These are phyloP conservation scores for Cyamopsis tetragonoloba DNA, from an alignment of 306 rosid genomes.

Conservation along the genomic window DNA sequence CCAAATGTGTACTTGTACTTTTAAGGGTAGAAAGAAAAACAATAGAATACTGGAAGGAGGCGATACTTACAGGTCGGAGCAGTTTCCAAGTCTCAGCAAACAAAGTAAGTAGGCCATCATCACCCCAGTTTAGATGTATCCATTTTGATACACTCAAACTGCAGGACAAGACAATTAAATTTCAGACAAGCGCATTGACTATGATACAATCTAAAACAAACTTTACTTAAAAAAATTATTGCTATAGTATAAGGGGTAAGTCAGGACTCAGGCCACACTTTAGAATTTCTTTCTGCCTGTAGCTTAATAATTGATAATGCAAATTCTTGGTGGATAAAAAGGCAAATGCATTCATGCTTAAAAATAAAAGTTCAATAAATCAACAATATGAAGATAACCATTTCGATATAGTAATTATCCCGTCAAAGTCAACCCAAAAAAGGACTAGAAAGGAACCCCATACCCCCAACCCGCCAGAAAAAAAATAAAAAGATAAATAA, in stretches of 20 bases:
- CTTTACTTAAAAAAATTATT: neutral
- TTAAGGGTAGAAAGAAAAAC: neutral
- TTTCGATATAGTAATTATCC: neutral
- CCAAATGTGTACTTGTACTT: no score
- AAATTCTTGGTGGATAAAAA: neutral
- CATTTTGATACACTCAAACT: constrained; percentile 96
- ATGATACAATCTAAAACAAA: constrained; percentile 3
- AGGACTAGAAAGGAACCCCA: neutral
- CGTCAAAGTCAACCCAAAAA: neutral
- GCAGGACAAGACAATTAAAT: constrained; percentile 36
- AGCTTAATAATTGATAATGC: neutral
- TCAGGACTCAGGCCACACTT: neutral
- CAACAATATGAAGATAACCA: neutral
- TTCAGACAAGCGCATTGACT: neutral
- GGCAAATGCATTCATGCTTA: neutral
- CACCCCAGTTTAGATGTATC: constrained; percentile 98
- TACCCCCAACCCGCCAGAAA: no score
- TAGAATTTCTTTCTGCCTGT: neutral
- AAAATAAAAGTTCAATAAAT: neutral
- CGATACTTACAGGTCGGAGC: constrained; percentile 63
- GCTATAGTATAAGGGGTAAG: neutral
- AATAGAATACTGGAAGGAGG: neutral
- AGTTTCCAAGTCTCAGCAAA: constrained; percentile 77
- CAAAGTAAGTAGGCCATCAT: constrained; percentile 74
- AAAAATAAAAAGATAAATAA: neutral